These are phyloP conservation scores for Chenopodium album DNA, from an alignment of 148 eudicot genomes.

Conservation along the genomic window DNA sequence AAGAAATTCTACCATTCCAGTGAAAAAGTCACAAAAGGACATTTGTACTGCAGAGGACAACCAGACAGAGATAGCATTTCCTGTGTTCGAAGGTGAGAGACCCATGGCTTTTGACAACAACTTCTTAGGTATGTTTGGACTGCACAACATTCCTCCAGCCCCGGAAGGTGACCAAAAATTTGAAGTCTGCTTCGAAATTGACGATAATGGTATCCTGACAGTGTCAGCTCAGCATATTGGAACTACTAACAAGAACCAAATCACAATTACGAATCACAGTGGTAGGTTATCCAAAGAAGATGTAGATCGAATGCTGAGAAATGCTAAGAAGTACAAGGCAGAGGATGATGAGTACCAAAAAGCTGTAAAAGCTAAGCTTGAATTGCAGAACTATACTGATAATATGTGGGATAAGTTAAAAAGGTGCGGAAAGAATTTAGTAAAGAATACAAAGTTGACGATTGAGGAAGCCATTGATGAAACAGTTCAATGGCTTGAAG, in stretches of 20 bases:
- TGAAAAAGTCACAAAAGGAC: not conserved
- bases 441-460: not conserved
- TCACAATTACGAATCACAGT: not conserved
- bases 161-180: not conserved
- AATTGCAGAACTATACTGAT: not conserved
- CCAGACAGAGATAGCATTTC: not conserved
- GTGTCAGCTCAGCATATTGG: not conserved
- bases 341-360: not conserved
- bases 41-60: not conserved
- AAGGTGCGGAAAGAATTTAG: not conserved
- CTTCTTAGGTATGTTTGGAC: not conserved
- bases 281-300: not conserved
- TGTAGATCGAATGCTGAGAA: not conserved
- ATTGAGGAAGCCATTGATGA: not conserved
- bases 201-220: constrained; percentile 1
- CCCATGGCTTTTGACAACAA: not conserved
- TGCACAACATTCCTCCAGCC: not conserved
- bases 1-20: not conserved
- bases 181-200: not conserved
- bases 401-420: not conserved
- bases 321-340: not conserved
- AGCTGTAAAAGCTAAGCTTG: not conserved
- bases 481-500: not conserved
- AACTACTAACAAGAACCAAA: not conserved
- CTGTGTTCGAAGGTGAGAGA: not conserved